A percentile compares a stretch with the other conserved stretches of the same genome.
Evolutionary conservation across 2,329 filamentous ascomycete species (phyloP).

Genomic region (Hypoxylon sp.): DNA sequence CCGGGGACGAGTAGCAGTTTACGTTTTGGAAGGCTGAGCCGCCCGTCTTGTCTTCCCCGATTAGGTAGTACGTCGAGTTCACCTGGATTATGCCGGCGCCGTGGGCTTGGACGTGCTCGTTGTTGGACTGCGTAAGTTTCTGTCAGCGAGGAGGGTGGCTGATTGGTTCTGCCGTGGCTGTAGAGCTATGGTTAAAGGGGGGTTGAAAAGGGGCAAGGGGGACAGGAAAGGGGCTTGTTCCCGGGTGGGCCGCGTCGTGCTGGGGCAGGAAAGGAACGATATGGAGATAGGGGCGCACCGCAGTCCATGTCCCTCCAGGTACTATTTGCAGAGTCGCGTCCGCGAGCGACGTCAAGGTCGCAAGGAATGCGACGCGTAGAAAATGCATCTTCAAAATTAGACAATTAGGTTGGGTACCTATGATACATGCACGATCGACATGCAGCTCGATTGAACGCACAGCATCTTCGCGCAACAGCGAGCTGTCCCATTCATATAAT

Average conservation of each 20-base stretch:
- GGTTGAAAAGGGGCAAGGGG: conserved; percentile 7
- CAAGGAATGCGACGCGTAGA: conserved; percentile 21
- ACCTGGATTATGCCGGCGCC: conserved; percentile 74
- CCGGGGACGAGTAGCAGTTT: conserved; percentile 75
- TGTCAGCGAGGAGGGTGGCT: background rate
- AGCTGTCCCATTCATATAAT: conserved; percentile 38
- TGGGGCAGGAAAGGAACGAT: background rate
- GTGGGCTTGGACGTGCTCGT: conserved; percentile 75
- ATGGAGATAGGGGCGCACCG: conserved; percentile 50
- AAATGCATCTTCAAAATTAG: conserved; percentile 31
- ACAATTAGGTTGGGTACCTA: conserved; percentile 5
- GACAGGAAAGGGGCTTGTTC: conserved; percentile 9
- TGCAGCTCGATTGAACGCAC: conserved; percentile 23
- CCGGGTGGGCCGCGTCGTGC: conserved; percentile 5
- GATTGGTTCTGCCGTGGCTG: background rate
- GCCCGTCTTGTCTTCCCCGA: conserved; percentile 78
- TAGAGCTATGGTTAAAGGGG: conserved; percentile 1
- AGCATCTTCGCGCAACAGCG: conserved; percentile 14
- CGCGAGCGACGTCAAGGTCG: conserved; percentile 35
- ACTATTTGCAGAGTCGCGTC: conserved; percentile 57
- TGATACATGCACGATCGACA: conserved; percentile 35
- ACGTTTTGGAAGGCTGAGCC: conserved; percentile 73
- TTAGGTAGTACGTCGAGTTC: conserved; percentile 73
- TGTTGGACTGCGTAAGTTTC: conserved; percentile 56
- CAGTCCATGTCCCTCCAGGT: conserved; percentile 64